Percentiles rank a stretch among this genome's conserved stretches.
phyloP scores from a whole-genome alignment of 345 rosid genomes.

The Boechera retrofracta region DNA sequence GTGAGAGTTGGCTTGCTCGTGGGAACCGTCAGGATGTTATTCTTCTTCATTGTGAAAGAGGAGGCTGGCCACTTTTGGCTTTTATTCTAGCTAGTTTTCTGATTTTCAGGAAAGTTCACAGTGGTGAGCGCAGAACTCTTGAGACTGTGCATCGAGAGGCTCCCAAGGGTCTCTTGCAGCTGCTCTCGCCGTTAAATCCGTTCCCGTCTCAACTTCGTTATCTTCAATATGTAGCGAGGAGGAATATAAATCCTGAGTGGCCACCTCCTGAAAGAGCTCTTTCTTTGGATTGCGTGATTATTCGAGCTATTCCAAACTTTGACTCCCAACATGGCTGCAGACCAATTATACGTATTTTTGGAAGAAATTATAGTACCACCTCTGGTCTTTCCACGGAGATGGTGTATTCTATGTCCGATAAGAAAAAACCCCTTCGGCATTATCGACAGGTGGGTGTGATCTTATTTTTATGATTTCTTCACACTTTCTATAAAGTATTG shows the following conservation, averaged over 20 bases:
- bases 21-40: constrained; percentile 78
- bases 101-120: constrained; percentile 78
- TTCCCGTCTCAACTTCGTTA: constrained; percentile 96
- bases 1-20: constrained; percentile 85
- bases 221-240: constrained; percentile 92
- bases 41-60: constrained; percentile 94
- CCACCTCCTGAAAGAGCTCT: constrained; percentile 97
- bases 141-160: constrained; percentile 95
- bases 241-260: constrained; percentile 89
- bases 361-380: constrained; percentile 64
- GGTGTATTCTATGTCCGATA: constrained; percentile 85
- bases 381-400: constrained; percentile 86
- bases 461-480: constrained; percentile 12
- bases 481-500: not conserved
- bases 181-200: constrained; percentile 90
- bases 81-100: constrained; percentile 81
- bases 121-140: constrained; percentile 85
- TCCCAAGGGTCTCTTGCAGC: constrained; percentile 91
- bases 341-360: constrained; percentile 92
- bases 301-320: constrained; percentile 89
- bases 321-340: constrained; percentile 92
- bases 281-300: constrained; percentile 88
- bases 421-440: constrained; percentile 73
- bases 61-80: constrained; percentile 97
- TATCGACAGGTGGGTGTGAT: constrained; percentile 69